Percentiles rank a stretch among this genome's conserved stretches.
Conservation (phyloP, 768 basidiomycete genomes). For the Tephrocybe sp. region DNA sequence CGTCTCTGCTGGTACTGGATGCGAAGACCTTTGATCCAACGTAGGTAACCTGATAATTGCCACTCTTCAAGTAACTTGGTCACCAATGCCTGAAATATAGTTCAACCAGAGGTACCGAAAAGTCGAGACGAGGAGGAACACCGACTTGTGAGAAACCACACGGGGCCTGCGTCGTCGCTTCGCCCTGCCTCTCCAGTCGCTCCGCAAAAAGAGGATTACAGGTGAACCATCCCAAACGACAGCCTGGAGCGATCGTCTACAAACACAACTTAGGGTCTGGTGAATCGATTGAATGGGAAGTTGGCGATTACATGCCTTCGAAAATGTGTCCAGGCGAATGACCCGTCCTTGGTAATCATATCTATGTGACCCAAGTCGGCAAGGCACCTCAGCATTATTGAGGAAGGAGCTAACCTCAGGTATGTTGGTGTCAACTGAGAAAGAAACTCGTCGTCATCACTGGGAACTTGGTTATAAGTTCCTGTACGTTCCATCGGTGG, state of each 20-base stretch:
- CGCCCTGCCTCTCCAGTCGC: conserved; percentile 64
- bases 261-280: background rate
- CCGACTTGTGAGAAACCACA: conserved; percentile 68
- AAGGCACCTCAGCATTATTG: background rate
- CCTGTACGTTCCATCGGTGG: conserved; percentile 35
- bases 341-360: conserved; percentile 82
- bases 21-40: conserved; percentile 70
- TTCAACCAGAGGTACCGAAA: background rate
- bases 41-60: conserved; percentile 68
- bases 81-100: conserved; percentile 45
- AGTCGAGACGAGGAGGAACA: background rate
- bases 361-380: conserved; percentile 24
- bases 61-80: conserved; percentile 61
- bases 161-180: conserved; percentile 67
- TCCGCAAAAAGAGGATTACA: conserved; percentile 76
- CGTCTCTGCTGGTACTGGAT: conserved; percentile 57
- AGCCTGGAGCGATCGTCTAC: conserved; percentile 76
- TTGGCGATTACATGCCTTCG: conserved; percentile 45
- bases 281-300: background rate
- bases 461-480: conserved; percentile 3
- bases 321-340: conserved; percentile 78
- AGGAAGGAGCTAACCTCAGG: conserved; percentile 38
- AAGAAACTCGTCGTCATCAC: conserved; percentile 48
- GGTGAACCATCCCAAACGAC: conserved; percentile 78
- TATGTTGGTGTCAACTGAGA: conserved; percentile 59